A percentile compares a stretch with the other conserved stretches of the same genome.
Conservation (phyloP, 1,284 basidiomycete genomes). For the Marasmius oreades region DNA sequence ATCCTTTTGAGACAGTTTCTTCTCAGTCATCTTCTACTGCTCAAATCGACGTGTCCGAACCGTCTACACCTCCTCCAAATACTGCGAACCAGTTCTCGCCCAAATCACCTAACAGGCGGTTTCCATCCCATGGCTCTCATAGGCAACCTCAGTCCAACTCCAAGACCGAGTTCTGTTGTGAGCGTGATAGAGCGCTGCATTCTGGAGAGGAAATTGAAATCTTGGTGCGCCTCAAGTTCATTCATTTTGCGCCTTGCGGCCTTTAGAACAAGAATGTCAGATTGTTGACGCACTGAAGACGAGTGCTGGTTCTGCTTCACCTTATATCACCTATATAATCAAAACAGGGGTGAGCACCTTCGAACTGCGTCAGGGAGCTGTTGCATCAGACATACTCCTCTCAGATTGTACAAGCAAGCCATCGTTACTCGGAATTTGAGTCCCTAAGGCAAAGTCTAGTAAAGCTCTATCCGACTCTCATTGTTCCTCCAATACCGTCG, state of each 20-base stretch:
- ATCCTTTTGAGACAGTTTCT: constrained; percentile 70
- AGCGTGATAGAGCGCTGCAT: constrained; percentile 70
- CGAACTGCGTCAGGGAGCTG: not conserved
- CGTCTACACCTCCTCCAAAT: constrained; percentile 54
- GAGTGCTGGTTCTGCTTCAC: constrained; percentile 76
- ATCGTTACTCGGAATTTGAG: constrained; percentile 98
- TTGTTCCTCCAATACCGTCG: constrained; percentile 96
- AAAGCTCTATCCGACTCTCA: constrained; percentile 92
- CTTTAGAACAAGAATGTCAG: constrained; percentile 33
- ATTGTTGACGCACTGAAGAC: constrained; percentile 97
- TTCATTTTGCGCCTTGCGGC: not conserved
- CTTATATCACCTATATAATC: constrained; percentile 96
- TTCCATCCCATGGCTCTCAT: constrained; percentile 53
- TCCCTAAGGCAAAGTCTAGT: constrained; percentile 83
- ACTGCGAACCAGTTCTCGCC: constrained; percentile 37
- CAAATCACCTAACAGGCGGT: constrained; percentile 40
- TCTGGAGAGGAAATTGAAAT: constrained; percentile 80
- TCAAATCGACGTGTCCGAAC: constrained; percentile 59
- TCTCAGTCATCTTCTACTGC: constrained; percentile 66
- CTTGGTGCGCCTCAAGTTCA: constrained; percentile 46
- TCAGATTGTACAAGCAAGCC: constrained; percentile 80
- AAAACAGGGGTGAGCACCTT: constrained; percentile 73
- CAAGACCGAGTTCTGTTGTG: constrained; percentile 76
- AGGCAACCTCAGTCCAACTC: constrained; percentile 44
- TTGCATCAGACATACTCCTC: constrained; percentile 3